Evolutionary conservation across 495 filamentous ascomycete genomes (phyloP).

Genomic region (Penicillium crystallinum): DNA sequence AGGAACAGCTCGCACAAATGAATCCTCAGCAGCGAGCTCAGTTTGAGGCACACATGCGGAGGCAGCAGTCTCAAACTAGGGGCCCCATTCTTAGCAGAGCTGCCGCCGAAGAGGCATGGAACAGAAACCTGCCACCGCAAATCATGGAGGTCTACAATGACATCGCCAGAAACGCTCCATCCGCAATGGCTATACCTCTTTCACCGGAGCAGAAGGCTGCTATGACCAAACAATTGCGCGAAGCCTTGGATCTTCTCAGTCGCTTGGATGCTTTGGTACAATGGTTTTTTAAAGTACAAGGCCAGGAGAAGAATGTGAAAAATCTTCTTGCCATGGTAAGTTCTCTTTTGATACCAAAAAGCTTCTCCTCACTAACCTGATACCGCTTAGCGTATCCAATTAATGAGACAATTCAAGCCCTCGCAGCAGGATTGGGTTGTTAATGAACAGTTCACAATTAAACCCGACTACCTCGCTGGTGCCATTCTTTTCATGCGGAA

Average conservation of each 20-base stretch:
- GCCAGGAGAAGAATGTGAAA: slow-evolving; percentile 39
- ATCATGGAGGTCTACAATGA: slow-evolving; percentile 38
- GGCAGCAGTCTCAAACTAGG: slow-evolving; percentile 30
- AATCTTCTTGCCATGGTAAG: slow-evolving; percentile 43
- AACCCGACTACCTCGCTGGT: slow-evolving; percentile 49
- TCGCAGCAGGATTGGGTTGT: slow-evolving; percentile 46
- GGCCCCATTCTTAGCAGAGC: slow-evolving; percentile 23
- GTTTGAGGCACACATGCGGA: slow-evolving; percentile 35
- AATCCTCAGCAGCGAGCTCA: slow-evolving; percentile 46
- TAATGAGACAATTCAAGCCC: slow-evolving; percentile 53
- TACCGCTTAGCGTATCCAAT: slow-evolving; percentile 44
- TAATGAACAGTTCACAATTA: slow-evolving; percentile 55
- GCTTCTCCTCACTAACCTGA: slow-evolving; percentile 17
- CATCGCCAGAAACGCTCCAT: slow-evolving; percentile 30
- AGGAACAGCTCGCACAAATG: slow-evolving; percentile 50
- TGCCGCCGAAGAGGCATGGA: slow-evolving; percentile 37
- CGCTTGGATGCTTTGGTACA: slow-evolving; percentile 41
- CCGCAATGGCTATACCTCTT: slow-evolving; percentile 27
- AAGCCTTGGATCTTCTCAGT: slow-evolving; percentile 35
- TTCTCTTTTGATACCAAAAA: not conserved
- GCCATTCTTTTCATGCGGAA: slow-evolving; percentile 42
- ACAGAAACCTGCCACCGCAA: slow-evolving; percentile 30
- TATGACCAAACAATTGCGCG: slow-evolving; percentile 46
- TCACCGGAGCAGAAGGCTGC: slow-evolving; percentile 38
- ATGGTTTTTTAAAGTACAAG: slow-evolving; percentile 31